These are phyloP conservation scores for Solanum stenotomum DNA, from an alignment of 257 asterid species.

Conservation along the genomic window DNA sequence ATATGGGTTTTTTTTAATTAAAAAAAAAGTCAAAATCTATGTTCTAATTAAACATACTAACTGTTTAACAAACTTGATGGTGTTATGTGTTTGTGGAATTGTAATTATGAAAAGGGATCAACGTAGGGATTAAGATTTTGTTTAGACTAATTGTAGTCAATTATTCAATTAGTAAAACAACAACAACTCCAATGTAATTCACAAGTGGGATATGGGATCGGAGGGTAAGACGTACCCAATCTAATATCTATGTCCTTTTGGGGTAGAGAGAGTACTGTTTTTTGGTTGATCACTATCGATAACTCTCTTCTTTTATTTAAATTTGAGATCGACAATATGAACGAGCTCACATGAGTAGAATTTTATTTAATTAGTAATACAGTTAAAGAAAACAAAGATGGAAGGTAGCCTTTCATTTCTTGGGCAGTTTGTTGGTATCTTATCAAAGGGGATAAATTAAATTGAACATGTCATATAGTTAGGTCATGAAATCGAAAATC, in stretches of 20 bases:
- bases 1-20: no score
- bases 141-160: neutral
- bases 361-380: neutral
- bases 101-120: neutral
- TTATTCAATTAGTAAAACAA: neutral
- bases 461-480: slow-evolving; percentile 12
- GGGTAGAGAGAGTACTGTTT: neutral
- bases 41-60: neutral
- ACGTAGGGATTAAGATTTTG: neutral
- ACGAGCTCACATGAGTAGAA: rapidly evolving
- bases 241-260: neutral
- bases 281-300: rapidly evolving
- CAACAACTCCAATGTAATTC: neutral
- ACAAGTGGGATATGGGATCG: neutral
- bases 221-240: neutral
- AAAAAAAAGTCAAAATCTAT: neutral
- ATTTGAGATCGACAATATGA: neutral
- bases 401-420: slow-evolving; percentile 22
- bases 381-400: slow-evolving; percentile 3
- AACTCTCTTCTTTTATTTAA: neutral
- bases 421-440: slow-evolving; percentile 28
- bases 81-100: neutral
- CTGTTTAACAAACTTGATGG: slow-evolving; percentile 3
- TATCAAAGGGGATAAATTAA: slow-evolving; percentile 19
- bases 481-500: slow-evolving; percentile 20